These are phyloP conservation scores for Kurtzmaniella quercitrusa DNA, from an alignment of 1,139 yeast genomes.

Conservation along the genomic window DNA sequence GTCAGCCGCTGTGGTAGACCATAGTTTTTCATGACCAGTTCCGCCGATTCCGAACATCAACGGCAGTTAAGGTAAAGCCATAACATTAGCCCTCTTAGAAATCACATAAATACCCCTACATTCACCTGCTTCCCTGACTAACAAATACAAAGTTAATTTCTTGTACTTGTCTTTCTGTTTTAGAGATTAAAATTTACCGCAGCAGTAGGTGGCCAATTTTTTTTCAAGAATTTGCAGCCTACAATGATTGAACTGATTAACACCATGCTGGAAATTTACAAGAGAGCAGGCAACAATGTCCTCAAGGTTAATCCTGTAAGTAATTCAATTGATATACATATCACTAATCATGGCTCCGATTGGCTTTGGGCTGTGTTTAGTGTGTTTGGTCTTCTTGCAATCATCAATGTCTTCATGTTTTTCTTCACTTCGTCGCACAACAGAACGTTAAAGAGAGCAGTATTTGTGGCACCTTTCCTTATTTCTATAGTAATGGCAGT, in stretches of 20 bases:
- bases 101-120: not conserved
- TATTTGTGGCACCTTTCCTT: constrained; percentile 43
- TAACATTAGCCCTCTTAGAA: not conserved
- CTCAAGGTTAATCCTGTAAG: constrained; percentile 43
- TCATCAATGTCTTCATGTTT: constrained; percentile 37
- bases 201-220: too few relatives aligned
- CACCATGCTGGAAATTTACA: not conserved
- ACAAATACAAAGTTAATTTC: not conserved
- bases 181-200: not conserved
- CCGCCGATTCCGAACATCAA: not conserved
- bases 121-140: not conserved
- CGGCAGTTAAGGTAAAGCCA: not conserved
- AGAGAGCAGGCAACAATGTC: constrained; percentile 43
- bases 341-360: constrained; percentile 59
- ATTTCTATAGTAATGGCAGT: constrained; percentile 45
- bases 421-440: constrained; percentile 33
- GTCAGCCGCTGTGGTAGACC: not conserved
- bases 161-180: not conserved
- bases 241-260: not conserved
- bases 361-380: constrained; percentile 71
- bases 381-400: constrained; percentile 38
- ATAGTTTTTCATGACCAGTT: not conserved
- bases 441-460: constrained; percentile 32
- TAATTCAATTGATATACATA: constrained; percentile 40
- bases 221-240: too few relatives aligned